These are phyloP conservation scores for Thraustochytrium aureum DNA, from an alignment of 352 stramenopile species.

Conservation along the genomic window DNA sequence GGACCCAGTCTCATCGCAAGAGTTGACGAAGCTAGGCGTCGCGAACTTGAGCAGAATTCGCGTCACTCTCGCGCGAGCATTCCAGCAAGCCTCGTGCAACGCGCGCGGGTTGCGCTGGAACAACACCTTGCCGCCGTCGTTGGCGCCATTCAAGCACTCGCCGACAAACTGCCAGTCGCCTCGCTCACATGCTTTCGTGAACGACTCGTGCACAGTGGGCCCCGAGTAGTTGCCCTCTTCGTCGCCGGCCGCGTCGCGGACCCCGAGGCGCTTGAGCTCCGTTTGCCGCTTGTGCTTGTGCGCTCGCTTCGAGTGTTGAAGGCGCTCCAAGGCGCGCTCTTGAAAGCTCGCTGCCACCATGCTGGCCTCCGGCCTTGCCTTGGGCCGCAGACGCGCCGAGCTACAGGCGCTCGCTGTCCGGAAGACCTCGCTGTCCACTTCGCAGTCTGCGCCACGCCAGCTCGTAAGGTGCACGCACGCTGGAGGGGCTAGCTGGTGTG, in stretches of 20 bases:
- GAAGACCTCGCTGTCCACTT: no score
- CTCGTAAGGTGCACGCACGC: no score
- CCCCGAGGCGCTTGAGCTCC: slow-evolving; percentile 45
- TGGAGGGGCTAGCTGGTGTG: no score
- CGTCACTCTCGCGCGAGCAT: background rate
- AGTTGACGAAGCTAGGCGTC: background rate
- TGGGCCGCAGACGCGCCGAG: no score
- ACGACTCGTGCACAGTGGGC: background rate
- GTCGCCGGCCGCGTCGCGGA: slow-evolving; percentile 2
- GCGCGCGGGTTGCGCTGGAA: slow-evolving; percentile 6
- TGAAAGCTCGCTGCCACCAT: slow-evolving; percentile 59
- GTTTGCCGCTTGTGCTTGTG: slow-evolving; percentile 67
- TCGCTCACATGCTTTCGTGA: slow-evolving; percentile 31
- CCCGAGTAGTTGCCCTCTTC: background rate
- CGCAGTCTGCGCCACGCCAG: no score
- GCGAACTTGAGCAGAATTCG: background rate
- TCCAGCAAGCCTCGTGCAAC: slow-evolving; percentile 31
- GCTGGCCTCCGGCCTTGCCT: no score
- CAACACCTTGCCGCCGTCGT: slow-evolving; percentile 1
- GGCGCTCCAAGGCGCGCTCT: slow-evolving; percentile 68
- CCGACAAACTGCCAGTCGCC: slow-evolving; percentile 22
- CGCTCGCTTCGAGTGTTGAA: slow-evolving; percentile 63
- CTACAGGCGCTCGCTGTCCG: no score
- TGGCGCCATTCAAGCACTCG: slow-evolving; percentile 6
- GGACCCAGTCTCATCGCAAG: slow-evolving; percentile 19